Percentiles rank a stretch among this genome's conserved stretches.
Conservation (phyloP, 2,329 filamentous ascomycete genomes). For the Colletotrichum tropicicola region DNA sequence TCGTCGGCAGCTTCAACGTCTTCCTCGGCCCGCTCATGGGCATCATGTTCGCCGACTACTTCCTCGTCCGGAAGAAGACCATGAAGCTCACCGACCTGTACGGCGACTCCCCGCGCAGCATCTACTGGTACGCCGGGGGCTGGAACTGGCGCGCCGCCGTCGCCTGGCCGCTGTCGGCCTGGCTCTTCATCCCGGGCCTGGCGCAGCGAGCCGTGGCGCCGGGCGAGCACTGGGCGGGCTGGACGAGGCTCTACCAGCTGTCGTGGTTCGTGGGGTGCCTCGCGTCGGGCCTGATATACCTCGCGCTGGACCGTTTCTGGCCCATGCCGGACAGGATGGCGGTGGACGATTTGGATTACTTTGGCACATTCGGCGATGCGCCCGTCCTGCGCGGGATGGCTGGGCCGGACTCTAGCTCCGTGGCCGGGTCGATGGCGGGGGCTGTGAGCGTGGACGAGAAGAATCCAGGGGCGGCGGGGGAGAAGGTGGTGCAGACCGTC, state of each 20-base stretch:
- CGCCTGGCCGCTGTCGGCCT: constrained; percentile 23
- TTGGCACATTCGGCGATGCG: constrained; percentile 32
- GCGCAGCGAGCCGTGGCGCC: constrained; percentile 31
- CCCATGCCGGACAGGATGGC: constrained; percentile 29
- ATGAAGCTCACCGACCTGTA: constrained; percentile 45
- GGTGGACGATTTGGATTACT: constrained; percentile 33
- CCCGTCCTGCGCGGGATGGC: constrained; percentile 3
- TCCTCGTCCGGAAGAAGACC: constrained; percentile 42
- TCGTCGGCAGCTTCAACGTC: constrained; percentile 37
- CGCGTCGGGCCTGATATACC: constrained; percentile 29
- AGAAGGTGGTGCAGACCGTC: neutral
- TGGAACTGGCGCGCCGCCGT: constrained; percentile 29
- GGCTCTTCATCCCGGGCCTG: constrained; percentile 32
- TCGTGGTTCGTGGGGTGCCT: constrained; percentile 34
- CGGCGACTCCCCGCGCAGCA: constrained; percentile 14
- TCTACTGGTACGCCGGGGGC: constrained; percentile 32
- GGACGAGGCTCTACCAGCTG: constrained; percentile 36
- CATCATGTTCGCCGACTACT: constrained; percentile 43
- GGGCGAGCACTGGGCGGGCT: constrained; percentile 28
- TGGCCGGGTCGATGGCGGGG: neutral
- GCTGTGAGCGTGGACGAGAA: neutral
- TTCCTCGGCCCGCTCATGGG: constrained; percentile 44
- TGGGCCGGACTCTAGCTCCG: neutral
- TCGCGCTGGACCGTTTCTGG: constrained; percentile 32
- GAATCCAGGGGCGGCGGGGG: neutral